Percentiles rank a stretch among this genome's conserved stretches.
Conservation (phyloP, 306 rosid species). For the Castanopsis chinensis region DNA sequence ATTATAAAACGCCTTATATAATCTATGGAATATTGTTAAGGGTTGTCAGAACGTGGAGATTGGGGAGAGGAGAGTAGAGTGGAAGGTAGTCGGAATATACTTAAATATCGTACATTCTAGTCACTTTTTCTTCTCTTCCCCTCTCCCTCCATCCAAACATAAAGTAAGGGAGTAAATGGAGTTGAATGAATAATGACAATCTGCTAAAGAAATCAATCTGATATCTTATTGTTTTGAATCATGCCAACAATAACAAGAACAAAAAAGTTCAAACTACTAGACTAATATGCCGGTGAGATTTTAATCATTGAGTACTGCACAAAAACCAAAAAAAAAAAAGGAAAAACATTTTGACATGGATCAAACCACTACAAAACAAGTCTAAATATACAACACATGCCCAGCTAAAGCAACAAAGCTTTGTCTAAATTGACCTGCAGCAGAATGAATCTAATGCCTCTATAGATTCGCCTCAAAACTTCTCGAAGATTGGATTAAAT, state of each 20-base stretch:
- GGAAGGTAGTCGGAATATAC: no score
- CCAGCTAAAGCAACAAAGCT: background rate
- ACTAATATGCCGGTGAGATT: background rate
- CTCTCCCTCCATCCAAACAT: no score
- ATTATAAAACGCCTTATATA: no score
- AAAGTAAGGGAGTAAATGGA: no score
- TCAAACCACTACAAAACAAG: background rate
- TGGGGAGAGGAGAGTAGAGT: no score
- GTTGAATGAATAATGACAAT: no score
- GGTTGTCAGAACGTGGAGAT: no score
- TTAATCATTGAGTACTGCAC: background rate
- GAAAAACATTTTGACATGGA: background rate
- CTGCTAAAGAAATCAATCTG: background rate
- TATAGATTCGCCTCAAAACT: background rate
- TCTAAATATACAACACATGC: background rate
- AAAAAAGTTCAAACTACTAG: background rate
- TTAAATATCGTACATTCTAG: no score
- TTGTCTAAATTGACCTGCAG: background rate
- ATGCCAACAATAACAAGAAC: background rate
- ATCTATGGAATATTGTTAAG: no score
- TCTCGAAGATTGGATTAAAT: slow-evolving; percentile 28
- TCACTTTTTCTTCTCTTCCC: no score
- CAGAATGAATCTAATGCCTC: background rate
- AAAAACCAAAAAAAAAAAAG: background rate
- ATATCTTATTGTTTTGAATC: background rate